These are phyloP conservation scores for Alectoria sarmentosa DNA, from an alignment of 495 filamentous ascomycete genomes.

Conservation along the genomic window DNA sequence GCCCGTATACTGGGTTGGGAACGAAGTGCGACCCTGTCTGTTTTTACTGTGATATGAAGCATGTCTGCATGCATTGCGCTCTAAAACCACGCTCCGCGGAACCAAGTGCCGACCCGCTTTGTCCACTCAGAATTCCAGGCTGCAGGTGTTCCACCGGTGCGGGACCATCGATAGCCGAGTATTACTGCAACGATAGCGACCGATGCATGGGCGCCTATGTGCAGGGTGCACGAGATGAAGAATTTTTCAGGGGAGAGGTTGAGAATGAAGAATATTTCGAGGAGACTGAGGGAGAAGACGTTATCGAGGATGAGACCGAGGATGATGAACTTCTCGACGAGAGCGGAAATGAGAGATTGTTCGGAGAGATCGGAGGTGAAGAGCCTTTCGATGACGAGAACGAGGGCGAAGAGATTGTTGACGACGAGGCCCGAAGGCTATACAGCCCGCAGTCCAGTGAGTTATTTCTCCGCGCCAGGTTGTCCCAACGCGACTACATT, in stretches of 20 bases:
- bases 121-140: not conserved
- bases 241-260: not conserved
- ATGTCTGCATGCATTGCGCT: not conserved
- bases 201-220: not conserved
- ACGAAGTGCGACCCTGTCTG: not conserved
- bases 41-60: not conserved
- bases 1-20: not conserved
- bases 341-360: not conserved
- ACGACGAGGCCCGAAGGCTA: not conserved
- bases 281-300: not conserved
- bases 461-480: too few relatives aligned
- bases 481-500: too few relatives aligned
- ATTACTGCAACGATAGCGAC: not conserved
- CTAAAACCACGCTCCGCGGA: not conserved
- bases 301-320: not conserved
- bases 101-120: not conserved
- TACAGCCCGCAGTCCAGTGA: too few relatives aligned
- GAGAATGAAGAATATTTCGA: not conserved
- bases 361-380: not conserved
- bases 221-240: not conserved
- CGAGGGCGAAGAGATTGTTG: not conserved
- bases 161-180: too few relatives aligned
- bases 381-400: not conserved
- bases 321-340: not conserved
- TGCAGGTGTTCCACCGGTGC: not conserved